These are phyloP conservation scores for Phytopythium montanum DNA, from an alignment of 352 stramenopile genomes.

Conservation along the genomic window DNA sequence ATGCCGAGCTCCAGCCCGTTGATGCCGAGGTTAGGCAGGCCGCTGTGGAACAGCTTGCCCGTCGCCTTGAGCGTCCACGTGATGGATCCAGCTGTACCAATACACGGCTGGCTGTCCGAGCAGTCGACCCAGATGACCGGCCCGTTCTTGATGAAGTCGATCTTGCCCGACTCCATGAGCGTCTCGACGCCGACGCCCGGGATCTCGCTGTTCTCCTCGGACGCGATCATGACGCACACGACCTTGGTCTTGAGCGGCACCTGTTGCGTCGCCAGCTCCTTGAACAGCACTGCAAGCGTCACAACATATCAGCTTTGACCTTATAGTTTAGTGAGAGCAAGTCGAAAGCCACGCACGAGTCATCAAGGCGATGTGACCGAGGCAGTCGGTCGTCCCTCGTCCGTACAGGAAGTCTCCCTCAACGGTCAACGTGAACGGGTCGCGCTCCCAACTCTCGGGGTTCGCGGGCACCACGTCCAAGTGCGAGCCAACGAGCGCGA, in stretches of 20 bases:
- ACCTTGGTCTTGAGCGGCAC: conserved; percentile 75
- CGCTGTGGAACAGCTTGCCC: conserved; percentile 91
- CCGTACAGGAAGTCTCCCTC: conserved; percentile 92
- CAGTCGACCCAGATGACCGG: conserved; percentile 92
- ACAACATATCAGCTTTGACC: too few species aligned
- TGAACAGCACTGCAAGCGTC: conserved; percentile 38
- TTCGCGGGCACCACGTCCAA: conserved; percentile 94
- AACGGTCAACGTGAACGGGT: conserved; percentile 86
- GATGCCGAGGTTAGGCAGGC: conserved; percentile 86
- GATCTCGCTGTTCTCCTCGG: conserved; percentile 84
- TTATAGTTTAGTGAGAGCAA: too few species aligned
- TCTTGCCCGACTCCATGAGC: conserved; percentile 83
- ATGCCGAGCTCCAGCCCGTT: conserved; percentile 89
- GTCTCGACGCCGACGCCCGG: conserved; percentile 86
- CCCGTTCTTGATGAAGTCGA: conserved; percentile 92
- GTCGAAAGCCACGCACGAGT: conserved; percentile 38
- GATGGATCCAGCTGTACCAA: conserved; percentile 84
- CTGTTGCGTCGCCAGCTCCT: conserved; percentile 69
- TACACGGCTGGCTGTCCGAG: conserved; percentile 91
- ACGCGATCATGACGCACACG: conserved; percentile 89
- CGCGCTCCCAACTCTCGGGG: conserved; percentile 83
- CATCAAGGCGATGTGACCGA: conserved; percentile 91
- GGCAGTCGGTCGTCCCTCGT: conserved; percentile 91
- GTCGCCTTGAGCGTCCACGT: conserved; percentile 90
- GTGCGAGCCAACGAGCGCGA: conserved; percentile 88